Percentiles rank a stretch among this genome's conserved stretches.
These are phyloP conservation scores for Ceratocystis cubensis DNA, from an alignment of 2,329 filamentous ascomycete genomes.

Conservation along the genomic window DNA sequence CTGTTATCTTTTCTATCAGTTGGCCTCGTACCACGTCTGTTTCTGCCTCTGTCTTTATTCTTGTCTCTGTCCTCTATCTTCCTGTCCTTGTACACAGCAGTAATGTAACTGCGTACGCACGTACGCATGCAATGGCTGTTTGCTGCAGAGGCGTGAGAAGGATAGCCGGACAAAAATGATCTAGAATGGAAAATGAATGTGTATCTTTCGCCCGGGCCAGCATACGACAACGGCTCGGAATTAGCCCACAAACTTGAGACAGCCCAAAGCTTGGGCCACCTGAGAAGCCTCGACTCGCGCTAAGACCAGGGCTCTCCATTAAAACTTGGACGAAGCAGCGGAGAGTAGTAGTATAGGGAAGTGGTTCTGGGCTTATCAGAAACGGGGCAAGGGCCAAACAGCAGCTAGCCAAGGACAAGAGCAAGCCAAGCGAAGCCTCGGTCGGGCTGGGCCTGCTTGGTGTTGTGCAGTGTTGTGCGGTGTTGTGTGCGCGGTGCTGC, in stretches of 20 bases:
- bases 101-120: not conserved
- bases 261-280: slow-evolving; percentile 3
- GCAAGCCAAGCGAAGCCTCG: not conserved
- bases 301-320: not conserved
- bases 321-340: not conserved
- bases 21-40: slow-evolving; percentile 6
- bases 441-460: too few relatives aligned
- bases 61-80: too few relatives aligned
- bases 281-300: not conserved
- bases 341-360: not conserved
- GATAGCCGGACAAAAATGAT: not conserved
- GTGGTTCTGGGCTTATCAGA: not conserved
- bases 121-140: not conserved
- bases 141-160: not conserved
- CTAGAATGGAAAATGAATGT: not conserved
- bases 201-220: not conserved
- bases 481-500: not conserved
- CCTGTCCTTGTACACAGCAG: too few relatives aligned
- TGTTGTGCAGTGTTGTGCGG: too few relatives aligned
- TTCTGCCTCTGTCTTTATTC: not conserved
- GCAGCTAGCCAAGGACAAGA: not conserved
- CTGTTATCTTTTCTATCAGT: not conserved
- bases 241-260: not conserved
- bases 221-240: not conserved
- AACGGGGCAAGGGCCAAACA: not conserved